These are phyloP conservation scores for Rhytidiadelphus loreus DNA, from an alignment of 225 moss, liverwort and hornwort genomes.

Conservation along the genomic window DNA sequence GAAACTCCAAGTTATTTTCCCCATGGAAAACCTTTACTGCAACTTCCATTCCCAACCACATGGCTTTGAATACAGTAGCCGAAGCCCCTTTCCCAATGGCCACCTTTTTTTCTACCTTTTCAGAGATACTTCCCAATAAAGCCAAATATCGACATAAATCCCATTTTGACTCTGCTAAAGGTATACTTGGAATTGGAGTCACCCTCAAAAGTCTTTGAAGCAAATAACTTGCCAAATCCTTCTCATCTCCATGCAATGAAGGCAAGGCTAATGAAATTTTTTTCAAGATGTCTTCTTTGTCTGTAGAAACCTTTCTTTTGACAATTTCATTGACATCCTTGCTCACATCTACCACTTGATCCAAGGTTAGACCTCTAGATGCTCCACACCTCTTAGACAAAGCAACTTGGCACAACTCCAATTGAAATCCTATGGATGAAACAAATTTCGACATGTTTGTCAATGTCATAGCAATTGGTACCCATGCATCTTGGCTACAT, in stretches of 20 bases:
- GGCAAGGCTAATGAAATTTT: not conserved
- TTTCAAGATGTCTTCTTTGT: not conserved
- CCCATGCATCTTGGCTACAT: not conserved
- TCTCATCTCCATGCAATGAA: not conserved
- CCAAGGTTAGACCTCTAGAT: not conserved
- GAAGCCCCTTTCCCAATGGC: not conserved
- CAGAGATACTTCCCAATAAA: not conserved
- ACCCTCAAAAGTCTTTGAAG: not conserved
- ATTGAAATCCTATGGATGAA: not conserved
- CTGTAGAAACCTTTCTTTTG: not conserved
- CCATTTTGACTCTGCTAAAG: not conserved
- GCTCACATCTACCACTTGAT: not conserved
- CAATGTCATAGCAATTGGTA: not conserved
- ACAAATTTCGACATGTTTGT: not conserved
- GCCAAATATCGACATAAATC: not conserved
- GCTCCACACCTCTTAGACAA: rapidly evolving
- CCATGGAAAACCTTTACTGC: not conserved
- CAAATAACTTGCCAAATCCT: not conserved
- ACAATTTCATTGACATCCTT: not conserved
- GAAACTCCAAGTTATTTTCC: rapidly evolving
- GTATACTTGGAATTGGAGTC: rapidly evolving
- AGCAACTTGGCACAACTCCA: not conserved
- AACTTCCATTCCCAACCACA: not conserved
- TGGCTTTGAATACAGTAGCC: not conserved
- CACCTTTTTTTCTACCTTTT: not conserved